These are phyloP conservation scores for Myxozyma kluyveri DNA, from an alignment of 805 yeast species.

Conservation along the genomic window DNA sequence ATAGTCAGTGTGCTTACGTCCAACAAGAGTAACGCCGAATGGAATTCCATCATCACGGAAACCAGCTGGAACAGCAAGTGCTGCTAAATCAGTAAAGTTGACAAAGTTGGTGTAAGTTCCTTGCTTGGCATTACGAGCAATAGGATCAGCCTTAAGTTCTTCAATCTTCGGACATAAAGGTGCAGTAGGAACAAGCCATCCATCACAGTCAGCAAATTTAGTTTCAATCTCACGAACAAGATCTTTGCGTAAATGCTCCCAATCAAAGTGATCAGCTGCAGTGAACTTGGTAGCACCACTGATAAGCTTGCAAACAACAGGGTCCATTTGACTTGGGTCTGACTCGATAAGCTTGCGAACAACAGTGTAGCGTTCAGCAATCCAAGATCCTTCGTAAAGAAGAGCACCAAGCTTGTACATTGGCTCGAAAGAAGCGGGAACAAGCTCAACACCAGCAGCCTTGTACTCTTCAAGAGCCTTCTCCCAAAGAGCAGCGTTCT, in stretches of 20 bases:
- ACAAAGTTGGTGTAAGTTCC: constrained; percentile 98
- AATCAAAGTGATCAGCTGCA: constrained; percentile 82
- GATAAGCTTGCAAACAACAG: constrained; percentile 74
- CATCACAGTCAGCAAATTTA: constrained; percentile 62
- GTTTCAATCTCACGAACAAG: constrained; percentile 64
- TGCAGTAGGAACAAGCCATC: constrained; percentile 85
- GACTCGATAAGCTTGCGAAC: constrained; percentile 64
- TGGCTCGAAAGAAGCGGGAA: constrained; percentile 67
- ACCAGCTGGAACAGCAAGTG: constrained; percentile 87
- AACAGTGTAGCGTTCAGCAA: constrained; percentile 89
- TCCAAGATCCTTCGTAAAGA: constrained; percentile 97
- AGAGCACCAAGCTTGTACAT: constrained; percentile 78
- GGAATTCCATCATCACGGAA: constrained; percentile 86
- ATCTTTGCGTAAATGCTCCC: constrained; percentile 81
- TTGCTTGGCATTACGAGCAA: constrained; percentile 78
- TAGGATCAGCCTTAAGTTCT: constrained; percentile 72
- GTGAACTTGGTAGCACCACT: constrained; percentile 69
- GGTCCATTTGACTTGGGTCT: constrained; percentile 60
- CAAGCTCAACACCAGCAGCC: constrained; percentile 57
- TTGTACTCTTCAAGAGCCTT: constrained; percentile 55
- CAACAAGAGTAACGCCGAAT: constrained; percentile 81
- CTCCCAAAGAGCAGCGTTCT: constrained; percentile 67
- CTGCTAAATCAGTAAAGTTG: constrained; percentile 88
- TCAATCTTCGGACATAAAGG: constrained; percentile 84
- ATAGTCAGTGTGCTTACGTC: constrained; percentile 78